Evolutionary conservation across 768 basidiomycete species (phyloP).

Genomic region (Mycena crocata): DNA sequence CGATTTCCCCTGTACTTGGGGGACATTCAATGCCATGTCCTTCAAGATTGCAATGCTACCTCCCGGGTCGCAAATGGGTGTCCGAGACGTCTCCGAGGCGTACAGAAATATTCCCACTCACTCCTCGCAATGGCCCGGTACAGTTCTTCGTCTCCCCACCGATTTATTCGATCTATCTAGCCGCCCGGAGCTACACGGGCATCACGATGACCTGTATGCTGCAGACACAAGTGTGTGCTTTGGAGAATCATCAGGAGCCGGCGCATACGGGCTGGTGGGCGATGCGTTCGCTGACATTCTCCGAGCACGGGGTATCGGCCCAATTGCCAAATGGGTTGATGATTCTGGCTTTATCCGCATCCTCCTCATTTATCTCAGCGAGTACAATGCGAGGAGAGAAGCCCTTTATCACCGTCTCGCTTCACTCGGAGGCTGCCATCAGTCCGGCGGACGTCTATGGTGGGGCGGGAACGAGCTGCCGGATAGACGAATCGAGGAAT

Average conservation of each 20-base stretch:
- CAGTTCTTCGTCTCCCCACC: conserved; percentile 42
- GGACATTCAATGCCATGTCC: conserved; percentile 49
- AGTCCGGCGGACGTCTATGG: conserved; percentile 34
- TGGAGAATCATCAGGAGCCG: conserved; percentile 19
- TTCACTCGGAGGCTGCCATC: not conserved
- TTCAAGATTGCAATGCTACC: conserved; percentile 47
- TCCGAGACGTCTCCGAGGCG: too few relatives aligned
- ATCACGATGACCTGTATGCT: conserved; percentile 9
- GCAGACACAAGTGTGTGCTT: conserved; percentile 25
- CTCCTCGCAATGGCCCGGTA: conserved; percentile 39
- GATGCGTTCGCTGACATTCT: conserved; percentile 28
- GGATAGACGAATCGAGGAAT: conserved; percentile 31
- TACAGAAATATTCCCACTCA: too few relatives aligned
- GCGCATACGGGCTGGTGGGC: conserved; percentile 25
- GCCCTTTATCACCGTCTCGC: not conserved
- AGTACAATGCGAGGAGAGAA: conserved; percentile 13
- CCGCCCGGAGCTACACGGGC: not conserved
- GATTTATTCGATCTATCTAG: too few relatives aligned
- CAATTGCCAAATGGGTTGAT: conserved; percentile 29
- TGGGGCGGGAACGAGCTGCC: conserved; percentile 27
- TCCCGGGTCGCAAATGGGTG: too few relatives aligned
- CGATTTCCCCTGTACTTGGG: conserved; percentile 57
- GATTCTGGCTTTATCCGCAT: conserved; percentile 25
- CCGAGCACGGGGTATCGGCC: conserved; percentile 27
- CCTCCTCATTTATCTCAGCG: not conserved